A percentile compares a stretch with the other conserved stretches of the same genome.
phyloP scores from a whole-genome alignment of 805 yeast species.

The Saccharomycopsis javanensis region DNA sequence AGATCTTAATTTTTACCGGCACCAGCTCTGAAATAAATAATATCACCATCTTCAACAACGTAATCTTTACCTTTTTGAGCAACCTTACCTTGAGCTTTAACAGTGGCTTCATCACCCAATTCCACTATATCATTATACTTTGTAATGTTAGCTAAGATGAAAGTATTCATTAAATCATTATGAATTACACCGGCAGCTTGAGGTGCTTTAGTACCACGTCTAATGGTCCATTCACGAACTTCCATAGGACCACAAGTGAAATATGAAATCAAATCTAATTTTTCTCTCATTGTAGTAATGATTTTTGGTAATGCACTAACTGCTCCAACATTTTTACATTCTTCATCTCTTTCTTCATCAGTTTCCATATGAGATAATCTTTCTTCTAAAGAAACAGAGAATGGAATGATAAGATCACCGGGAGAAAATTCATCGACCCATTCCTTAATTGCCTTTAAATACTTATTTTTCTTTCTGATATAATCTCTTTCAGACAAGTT shows the following conservation, averaged over 20 bases:
- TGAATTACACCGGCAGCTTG: slow-evolving; percentile 98
- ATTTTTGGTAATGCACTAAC: slow-evolving; percentile 78
- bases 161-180: slow-evolving; percentile 89
- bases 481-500: slow-evolving; percentile 86
- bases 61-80: slow-evolving; percentile 90
- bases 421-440: slow-evolving; percentile 89
- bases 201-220: slow-evolving; percentile 91
- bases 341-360: slow-evolving; percentile 71
- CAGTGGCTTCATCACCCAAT: slow-evolving; percentile 68
- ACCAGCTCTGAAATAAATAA: slow-evolving; percentile 87
- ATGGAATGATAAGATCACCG: slow-evolving; percentile 85
- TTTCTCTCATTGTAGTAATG: slow-evolving; percentile 76
- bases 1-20: slow-evolving; percentile 58
- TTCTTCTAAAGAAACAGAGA: slow-evolving; percentile 88
- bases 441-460: slow-evolving; percentile 66
- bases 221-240: slow-evolving; percentile 96
- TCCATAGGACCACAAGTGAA: slow-evolving; percentile 96
- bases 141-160: slow-evolving; percentile 87
- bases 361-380: slow-evolving; percentile 79
- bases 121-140: slow-evolving; percentile 74
- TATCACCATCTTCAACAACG: slow-evolving; percentile 90
- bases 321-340: slow-evolving; percentile 65
- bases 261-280: slow-evolving; percentile 80
- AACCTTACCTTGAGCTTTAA: slow-evolving; percentile 84
- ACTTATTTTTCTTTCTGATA: slow-evolving; percentile 81